Evolutionary conservation across 75 land plant genomes (phyloP).

Genomic region (Adiantum capillusveneris): DNA sequence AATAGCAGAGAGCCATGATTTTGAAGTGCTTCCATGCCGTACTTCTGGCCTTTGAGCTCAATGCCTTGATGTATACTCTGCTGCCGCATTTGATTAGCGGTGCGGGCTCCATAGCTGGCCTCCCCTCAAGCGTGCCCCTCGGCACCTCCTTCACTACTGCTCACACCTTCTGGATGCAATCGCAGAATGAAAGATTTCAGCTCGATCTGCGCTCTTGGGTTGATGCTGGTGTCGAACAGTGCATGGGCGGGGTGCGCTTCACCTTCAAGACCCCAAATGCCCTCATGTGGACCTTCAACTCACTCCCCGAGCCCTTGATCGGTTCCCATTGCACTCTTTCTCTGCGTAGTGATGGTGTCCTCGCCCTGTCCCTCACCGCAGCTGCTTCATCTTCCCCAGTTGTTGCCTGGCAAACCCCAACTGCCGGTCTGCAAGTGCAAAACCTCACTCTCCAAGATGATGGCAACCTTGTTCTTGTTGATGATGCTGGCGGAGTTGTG

Average conservation of each 20-base stretch:
- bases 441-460: too few species aligned
- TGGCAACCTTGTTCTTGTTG: conserved; percentile 29
- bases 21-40: too few species aligned
- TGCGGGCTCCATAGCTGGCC: too few species aligned
- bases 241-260: not conserved
- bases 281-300: not conserved
- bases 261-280: not conserved
- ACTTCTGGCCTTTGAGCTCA: too few species aligned
- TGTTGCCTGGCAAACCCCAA: not conserved
- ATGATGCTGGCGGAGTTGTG: conserved; percentile 22
- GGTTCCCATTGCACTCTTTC: not conserved
- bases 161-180: too few species aligned
- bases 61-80: too few species aligned
- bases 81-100: too few species aligned
- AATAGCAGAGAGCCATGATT: too few species aligned
- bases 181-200: not conserved
- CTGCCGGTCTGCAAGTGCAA: not conserved
- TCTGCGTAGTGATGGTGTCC: not conserved
- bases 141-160: too few species aligned
- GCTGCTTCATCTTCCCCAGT: too few species aligned
- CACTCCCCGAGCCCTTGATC: not conserved
- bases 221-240: too few species aligned
- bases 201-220: not conserved
- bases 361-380: not conserved
- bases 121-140: too few species aligned